Evolutionary conservation across 2,329 filamentous ascomycete species (phyloP).

Genomic region (Bipolaris victoriae): DNA sequence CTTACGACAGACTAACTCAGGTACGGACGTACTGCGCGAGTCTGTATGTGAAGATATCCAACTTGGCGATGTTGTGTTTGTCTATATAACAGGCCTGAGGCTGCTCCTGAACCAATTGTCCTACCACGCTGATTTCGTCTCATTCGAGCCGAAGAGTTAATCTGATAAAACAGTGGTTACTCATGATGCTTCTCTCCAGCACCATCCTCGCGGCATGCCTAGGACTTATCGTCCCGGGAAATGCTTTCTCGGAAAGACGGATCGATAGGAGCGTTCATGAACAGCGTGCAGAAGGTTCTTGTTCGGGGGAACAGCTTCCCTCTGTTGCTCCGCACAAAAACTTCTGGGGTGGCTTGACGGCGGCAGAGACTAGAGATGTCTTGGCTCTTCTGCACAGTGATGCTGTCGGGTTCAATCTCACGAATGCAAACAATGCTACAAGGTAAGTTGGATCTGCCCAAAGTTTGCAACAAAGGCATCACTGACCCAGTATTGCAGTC

Average conservation of each 20-base stretch:
- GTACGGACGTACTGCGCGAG: background rate
- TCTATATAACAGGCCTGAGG: background rate
- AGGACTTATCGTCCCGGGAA: background rate
- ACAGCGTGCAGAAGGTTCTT: background rate
- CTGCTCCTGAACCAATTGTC: background rate
- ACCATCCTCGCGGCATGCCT: background rate
- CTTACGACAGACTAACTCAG: background rate
- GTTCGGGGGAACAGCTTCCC: background rate
- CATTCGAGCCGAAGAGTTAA: background rate
- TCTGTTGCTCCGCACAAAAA: background rate
- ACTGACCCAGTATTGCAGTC: background rate
- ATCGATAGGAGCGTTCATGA: background rate
- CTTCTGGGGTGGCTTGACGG: background rate
- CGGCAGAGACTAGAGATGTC: background rate
- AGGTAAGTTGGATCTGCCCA: background rate
- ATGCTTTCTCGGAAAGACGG: background rate
- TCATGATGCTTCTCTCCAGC: background rate
- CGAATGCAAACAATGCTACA: background rate
- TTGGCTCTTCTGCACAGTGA: background rate
- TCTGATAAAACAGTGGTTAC: background rate
- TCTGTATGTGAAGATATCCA: background rate
- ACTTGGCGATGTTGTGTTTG: background rate
- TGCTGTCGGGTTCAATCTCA: background rate
- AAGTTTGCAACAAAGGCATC: background rate
- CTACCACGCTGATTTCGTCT: background rate